Conservation (phyloP, 2,329 filamentous ascomycete species). For the Mycosphaerella sp. region DNA sequence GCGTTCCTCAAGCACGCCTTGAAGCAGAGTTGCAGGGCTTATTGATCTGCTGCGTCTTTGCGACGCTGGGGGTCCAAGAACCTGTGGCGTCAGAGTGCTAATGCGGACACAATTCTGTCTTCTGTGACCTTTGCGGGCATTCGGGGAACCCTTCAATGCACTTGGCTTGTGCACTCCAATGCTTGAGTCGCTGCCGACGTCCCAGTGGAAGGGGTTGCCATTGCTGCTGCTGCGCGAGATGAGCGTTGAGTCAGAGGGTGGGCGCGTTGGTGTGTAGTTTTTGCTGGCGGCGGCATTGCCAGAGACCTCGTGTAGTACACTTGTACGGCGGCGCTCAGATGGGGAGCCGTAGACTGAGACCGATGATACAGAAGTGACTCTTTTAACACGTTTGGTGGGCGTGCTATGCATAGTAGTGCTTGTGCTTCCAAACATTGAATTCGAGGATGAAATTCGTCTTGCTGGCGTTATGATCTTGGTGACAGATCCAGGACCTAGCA, state of each 20-base stretch:
- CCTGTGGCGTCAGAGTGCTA: conserved; percentile 38
- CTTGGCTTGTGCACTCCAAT: conserved; percentile 35
- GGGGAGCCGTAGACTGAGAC: conserved; percentile 35
- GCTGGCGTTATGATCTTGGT: conserved; percentile 30
- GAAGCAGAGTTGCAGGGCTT: conserved; percentile 31
- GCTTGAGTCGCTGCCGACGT: conserved; percentile 29
- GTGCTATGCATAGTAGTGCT: conserved; percentile 32
- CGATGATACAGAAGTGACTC: conserved; percentile 32
- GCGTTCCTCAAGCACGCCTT: conserved; percentile 38
- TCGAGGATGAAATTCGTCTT: conserved; percentile 33
- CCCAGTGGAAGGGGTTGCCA: conserved; percentile 45
- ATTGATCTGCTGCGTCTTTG: conserved; percentile 29
- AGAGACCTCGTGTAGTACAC: conserved; percentile 31
- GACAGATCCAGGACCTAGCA: conserved; percentile 20
- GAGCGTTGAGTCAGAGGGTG: conserved; percentile 38
- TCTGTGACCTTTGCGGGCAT: conserved; percentile 40
- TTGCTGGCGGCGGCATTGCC: conserved; percentile 25
- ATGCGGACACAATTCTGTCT: conserved; percentile 44
- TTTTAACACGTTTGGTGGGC: conserved; percentile 25
- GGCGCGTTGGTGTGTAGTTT: conserved; percentile 31
- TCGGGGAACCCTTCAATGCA: conserved; percentile 42
- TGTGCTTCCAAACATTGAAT: conserved; percentile 21
- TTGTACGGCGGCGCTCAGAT: conserved; percentile 30
- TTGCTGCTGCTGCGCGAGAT: conserved; percentile 39
- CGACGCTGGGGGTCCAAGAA: conserved; percentile 34